Evolutionary conservation across 2,329 filamentous ascomycete species (phyloP).

Genomic region (Penicillium verrucosum): DNA sequence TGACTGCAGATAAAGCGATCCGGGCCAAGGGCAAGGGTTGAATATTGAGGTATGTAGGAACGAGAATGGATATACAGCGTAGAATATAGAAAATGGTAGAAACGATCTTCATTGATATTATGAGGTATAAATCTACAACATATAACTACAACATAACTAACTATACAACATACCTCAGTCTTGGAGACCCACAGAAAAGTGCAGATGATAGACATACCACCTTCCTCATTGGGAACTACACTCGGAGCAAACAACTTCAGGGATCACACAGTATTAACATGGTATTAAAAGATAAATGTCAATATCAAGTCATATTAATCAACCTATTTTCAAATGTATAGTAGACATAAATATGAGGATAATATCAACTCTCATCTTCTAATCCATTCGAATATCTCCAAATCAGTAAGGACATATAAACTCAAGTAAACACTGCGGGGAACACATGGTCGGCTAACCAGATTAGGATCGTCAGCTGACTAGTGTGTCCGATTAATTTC

Average conservation of each 20-base stretch:
- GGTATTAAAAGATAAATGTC: not conserved
- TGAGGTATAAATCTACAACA: not conserved
- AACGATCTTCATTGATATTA: not conserved
- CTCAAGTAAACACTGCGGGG: conserved; percentile 13
- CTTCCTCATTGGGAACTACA: not conserved
- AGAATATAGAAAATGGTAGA: not conserved
- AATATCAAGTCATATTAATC: not conserved
- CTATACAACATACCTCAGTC: not conserved
- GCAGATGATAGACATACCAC: not conserved
- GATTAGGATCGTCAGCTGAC: conserved; percentile 11
- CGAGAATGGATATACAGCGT: too few relatives aligned
- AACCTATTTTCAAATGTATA: not conserved
- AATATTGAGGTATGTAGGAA: not conserved
- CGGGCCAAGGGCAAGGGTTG: not conserved
- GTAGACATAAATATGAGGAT: not conserved
- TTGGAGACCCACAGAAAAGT: not conserved
- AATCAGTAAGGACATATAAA: not conserved
- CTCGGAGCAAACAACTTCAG: not conserved
- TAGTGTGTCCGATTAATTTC: not conserved
- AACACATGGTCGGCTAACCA: conserved; percentile 8
- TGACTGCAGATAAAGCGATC: not conserved
- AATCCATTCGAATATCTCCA: not conserved
- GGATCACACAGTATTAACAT: not conserved
- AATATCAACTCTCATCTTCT: not conserved
- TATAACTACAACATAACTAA: not conserved